These are phyloP conservation scores for Andrographis paniculata DNA, from an alignment of 305 asterid species.

Conservation along the genomic window DNA sequence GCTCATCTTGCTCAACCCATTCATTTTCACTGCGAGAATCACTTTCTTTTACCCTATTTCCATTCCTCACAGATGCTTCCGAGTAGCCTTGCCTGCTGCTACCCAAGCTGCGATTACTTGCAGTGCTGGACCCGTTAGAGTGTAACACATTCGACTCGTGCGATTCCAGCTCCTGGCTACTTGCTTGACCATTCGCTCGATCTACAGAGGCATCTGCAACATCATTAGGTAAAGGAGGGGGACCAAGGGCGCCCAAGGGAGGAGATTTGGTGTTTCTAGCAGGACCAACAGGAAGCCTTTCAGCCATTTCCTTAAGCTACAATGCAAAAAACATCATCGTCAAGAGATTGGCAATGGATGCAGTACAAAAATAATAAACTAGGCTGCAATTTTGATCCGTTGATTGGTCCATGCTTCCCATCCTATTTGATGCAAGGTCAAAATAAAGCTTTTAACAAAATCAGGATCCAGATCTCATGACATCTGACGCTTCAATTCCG, in stretches of 20 bases:
- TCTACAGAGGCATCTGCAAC: conserved; percentile 39
- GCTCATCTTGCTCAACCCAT: conserved; percentile 99
- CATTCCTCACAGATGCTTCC: conserved; percentile 49
- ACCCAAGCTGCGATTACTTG: conserved; percentile 45
- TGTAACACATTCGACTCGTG: conserved; percentile 39
- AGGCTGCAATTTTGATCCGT: neutral
- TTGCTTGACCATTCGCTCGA: conserved; percentile 34
- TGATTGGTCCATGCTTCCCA: neutral
- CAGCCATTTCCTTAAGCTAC: conserved; percentile 92
- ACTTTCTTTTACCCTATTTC: conserved; percentile 56
- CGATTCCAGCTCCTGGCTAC: conserved; percentile 45
- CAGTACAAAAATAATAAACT: neutral
- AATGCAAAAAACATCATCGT: conserved; percentile 11
- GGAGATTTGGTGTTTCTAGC: conserved; percentile 54
- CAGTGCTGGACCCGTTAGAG: conserved; percentile 51
- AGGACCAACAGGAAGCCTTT: conserved; percentile 79
- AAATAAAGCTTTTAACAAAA: neutral
- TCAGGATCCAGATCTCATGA: neutral
- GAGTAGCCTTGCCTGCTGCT: conserved; percentile 34
- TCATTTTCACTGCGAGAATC: conserved; percentile 72
- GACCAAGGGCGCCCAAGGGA: conserved; percentile 34
- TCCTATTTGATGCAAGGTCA: neutral
- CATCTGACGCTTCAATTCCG: neutral
- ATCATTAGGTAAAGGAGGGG: conserved; percentile 32
- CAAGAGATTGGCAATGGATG: neutral